These are phyloP conservation scores for Ciborinia camelliae DNA, from an alignment of 2,329 filamentous ascomycete genomes.

Conservation along the genomic window DNA sequence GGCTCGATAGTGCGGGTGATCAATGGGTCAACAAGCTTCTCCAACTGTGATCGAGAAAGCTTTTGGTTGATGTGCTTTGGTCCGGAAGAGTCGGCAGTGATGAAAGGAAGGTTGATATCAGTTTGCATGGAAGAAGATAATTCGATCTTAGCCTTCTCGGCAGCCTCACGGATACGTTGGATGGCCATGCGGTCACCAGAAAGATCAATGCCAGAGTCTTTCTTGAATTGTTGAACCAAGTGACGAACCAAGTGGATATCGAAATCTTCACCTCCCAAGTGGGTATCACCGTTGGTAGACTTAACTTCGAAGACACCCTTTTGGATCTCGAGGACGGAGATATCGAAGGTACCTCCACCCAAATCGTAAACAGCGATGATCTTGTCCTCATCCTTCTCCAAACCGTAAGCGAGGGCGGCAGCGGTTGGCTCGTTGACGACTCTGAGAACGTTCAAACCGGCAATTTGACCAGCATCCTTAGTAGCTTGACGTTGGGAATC, in stretches of 20 bases:
- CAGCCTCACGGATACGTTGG: constrained; percentile 96
- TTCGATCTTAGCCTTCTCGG: constrained; percentile 99
- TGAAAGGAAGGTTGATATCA: constrained; percentile 98
- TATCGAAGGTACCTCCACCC: constrained; percentile 98
- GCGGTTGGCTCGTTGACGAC: constrained; percentile 98
- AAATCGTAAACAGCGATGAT: constrained; percentile 96
- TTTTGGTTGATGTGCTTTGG: constrained; percentile 98
- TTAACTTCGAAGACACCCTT: constrained; percentile 98
- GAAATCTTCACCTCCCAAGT: constrained; percentile 97
- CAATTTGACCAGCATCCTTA: constrained; percentile 96
- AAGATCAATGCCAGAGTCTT: constrained; percentile 86
- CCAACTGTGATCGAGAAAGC: constrained; percentile 87
- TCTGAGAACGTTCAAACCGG: constrained; percentile 93
- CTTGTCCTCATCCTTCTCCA: constrained; percentile 89
- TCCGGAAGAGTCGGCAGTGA: constrained; percentile 90
- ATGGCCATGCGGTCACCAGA: constrained; percentile 95
- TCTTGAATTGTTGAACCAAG: constrained; percentile 95
- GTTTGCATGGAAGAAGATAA: constrained; percentile 92
- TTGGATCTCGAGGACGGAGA: constrained; percentile 95
- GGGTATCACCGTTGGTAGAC: constrained; percentile 98
- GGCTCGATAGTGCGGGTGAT: constrained; percentile 85
- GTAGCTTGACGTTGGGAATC: constrained; percentile 96
- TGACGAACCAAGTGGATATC: constrained; percentile 92
- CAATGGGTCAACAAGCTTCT: constrained; percentile 86
- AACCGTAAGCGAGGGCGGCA: constrained; percentile 90